A percentile compares a stretch with the other conserved stretches of the same genome.
phyloP scores from a whole-genome alignment of 192 early-diverging fungal genomes.

The Diversispora epigaea region DNA sequence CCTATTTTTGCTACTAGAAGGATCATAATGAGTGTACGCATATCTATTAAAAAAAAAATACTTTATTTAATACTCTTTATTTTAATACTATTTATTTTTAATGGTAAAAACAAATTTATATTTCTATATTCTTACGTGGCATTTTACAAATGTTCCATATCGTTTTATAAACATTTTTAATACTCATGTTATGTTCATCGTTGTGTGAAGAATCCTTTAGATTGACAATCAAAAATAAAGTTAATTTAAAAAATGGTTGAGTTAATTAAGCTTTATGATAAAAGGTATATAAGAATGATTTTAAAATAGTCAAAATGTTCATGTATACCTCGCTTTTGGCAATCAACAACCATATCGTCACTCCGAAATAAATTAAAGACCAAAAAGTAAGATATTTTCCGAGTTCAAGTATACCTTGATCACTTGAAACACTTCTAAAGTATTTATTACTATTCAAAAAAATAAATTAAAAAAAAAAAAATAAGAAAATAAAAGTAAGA shows the following conservation, averaged over 20 bases:
- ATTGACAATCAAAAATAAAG: conserved; percentile 1
- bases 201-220: conserved; percentile 33
- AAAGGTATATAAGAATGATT: too few species aligned
- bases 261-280: neutral
- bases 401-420: conserved; percentile 73
- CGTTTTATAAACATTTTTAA: conserved; percentile 78
- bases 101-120: neutral
- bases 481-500: too few species aligned
- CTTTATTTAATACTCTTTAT: neutral
- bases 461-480: too few species aligned
- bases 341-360: conserved; percentile 80
- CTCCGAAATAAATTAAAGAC: conserved; percentile 84
- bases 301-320: too few species aligned
- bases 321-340: conserved; percentile 65
- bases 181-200: conserved; percentile 58
- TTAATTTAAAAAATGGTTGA: neutral
- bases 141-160: conserved; percentile 86
- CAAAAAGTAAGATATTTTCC: conserved; percentile 91
- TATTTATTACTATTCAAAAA: conserved; percentile 73
- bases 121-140: conserved; percentile 56
- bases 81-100: too few species aligned
- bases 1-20: conserved; percentile 89
- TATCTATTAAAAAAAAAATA: conserved; percentile 54
- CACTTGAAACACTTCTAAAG: conserved; percentile 62
- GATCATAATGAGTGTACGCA: conserved; percentile 80